Base-by-base conservation (phyloP, 176 grass and related monocot genomes). In the Carex pumila region DNA sequence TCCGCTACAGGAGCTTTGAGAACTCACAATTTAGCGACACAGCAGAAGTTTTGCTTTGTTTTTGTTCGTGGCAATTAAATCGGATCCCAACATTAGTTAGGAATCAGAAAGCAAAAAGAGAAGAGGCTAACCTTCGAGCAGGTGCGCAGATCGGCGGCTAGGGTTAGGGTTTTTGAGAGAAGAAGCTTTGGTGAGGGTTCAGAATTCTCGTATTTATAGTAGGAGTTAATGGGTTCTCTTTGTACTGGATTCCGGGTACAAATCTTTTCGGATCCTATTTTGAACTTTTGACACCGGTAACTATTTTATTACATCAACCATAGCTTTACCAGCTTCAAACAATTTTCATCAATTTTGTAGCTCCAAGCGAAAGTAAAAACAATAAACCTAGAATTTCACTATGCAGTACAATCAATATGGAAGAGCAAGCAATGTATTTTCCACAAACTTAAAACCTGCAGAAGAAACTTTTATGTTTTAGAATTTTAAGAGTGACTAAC, bases 91-190 rank as follows among this genome's bases (percentile, higher is more conserved):
- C 21, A 31, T 6, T 55, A 83, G 21, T 53, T 11, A 18, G 18
- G 60, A 64, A 52, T 37, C 3, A 68, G 43, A 17, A 53, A 52
- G 11, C 12, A 19, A 18, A 15, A 6, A 4, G 18, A 43, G 60
- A 55, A 4, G 41, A 79, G 49, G 32, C 56, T 21, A 14, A 83
- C 62, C 81, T 83, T 67, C 19, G 54, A 65, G 80, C 62, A 36
- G 73, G 52, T 78, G 52, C 73, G 12, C 43, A 53, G 81, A 83
- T 83, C 62, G 81, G 81, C 81, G 81, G 81, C 81, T 83, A 64
- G 81, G 61, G 81, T 34, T 78, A 78, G 73, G 73, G 73, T 78
- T 78, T 56, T 78, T 30, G 52, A 18, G 52, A 17, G 29, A 57
- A 29, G 14, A 56, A 78, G 25, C 13, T 57, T 25, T 56, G 1